Base-by-base conservation (phyloP, 371 early-diverging fungal species). In the Globomyces sp. region DNA sequence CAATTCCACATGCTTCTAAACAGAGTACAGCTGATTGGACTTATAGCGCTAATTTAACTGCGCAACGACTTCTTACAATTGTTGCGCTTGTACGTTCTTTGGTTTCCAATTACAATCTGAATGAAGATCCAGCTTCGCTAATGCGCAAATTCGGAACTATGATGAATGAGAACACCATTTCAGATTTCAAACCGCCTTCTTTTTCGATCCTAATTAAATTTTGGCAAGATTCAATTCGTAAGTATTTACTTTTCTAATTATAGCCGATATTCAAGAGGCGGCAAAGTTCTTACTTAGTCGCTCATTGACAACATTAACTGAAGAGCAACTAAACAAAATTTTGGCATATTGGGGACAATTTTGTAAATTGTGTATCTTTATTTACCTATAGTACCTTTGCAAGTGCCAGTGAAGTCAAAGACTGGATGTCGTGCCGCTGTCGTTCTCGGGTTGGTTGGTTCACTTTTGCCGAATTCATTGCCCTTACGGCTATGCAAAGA, bases 191-290 rank as follows among this genome's bases (percentile, higher is more conserved):
- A 48, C 78, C 76, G 4, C 88, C 94, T 0, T 91, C 91, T 0
- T 76, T 94, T 11, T 83, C 91, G 0, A 84, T 84, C 58, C 68
- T 93, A 10, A 86, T 89, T 37, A 90, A 89, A 73, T 92, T 89
- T 52, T 93, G 92, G 91, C 91, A 90, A 67, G 94, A 94, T 71
- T 83, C 90, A 4, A 82, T 86, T 63, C 81, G 92, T 90, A 76
- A 64, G 46, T n/a, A 10, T 24, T 46, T 24, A 24, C 24, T 24
- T 24, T 24, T 46, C 4, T 45, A 39, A 52, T 8, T 63, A 37
- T 45, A 84, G 81, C 69, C 11, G 86, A 87, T 51, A 68, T 87
- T 2, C 82, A 81, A 59, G 63, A 69, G 0, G 77, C 83, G 2
- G 75, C 86, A 2, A 62, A 85, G 6, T 63, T 59, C n/a, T 34